phyloP scores from a whole-genome alignment of 768 basidiomycete species.

The Candolleomyces eurysporus region DNA sequence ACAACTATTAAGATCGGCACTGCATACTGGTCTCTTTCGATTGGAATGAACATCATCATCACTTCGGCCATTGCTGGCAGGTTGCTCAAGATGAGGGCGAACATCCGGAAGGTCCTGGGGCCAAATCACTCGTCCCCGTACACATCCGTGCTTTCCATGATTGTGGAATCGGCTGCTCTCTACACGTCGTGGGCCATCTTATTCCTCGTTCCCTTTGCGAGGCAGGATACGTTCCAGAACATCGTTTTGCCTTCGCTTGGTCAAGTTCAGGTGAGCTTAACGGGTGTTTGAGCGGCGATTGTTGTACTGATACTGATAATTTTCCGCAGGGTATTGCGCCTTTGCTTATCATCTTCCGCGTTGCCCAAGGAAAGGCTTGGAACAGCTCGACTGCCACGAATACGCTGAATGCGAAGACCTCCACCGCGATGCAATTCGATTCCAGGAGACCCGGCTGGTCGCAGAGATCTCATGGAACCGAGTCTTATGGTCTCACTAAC shows the following conservation, averaged over 20 bases:
- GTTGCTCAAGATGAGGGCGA: slow-evolving; percentile 26
- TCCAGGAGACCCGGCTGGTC: neutral
- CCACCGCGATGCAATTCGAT: neutral
- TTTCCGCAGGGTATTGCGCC: slow-evolving; percentile 14
- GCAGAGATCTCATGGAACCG: neutral
- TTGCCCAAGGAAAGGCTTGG: slow-evolving; percentile 18
- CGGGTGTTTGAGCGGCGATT: too few species aligned
- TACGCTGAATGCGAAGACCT: neutral
- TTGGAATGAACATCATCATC: slow-evolving; percentile 36
- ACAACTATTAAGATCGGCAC: slow-evolving; percentile 27
- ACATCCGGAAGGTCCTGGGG: slow-evolving; percentile 20
- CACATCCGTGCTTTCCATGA: slow-evolving; percentile 31
- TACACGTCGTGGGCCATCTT: slow-evolving; percentile 30
- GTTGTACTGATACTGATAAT: neutral
- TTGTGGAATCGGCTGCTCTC: slow-evolving; percentile 37
- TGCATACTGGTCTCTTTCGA: slow-evolving; percentile 35
- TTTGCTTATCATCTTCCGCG: slow-evolving; percentile 17
- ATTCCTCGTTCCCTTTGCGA: slow-evolving; percentile 33
- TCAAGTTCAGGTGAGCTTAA: slow-evolving; percentile 17
- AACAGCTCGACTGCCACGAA: neutral
- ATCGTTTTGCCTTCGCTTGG: slow-evolving; percentile 24
- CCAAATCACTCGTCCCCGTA: slow-evolving; percentile 25
- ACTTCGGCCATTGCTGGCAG: slow-evolving; percentile 34
- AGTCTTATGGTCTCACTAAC: neutral
- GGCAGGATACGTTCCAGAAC: slow-evolving; percentile 24